Conservation (phyloP, 2,329 filamentous ascomycete genomes). For the Fusarium sp. region DNA sequence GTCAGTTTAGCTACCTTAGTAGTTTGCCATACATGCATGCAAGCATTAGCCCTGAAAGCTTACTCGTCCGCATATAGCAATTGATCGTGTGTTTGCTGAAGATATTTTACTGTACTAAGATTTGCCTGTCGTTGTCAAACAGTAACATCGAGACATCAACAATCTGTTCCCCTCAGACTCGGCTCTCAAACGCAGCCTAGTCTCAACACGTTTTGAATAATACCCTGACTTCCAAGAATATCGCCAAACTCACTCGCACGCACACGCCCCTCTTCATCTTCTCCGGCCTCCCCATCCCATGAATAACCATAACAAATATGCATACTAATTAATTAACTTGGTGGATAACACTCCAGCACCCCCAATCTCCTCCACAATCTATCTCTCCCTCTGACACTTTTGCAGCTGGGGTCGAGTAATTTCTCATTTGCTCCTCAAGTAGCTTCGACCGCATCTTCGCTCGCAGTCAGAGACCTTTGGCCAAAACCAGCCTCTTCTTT, state of each 20-base stretch:
- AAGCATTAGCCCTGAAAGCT: background rate
- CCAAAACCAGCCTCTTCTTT: background rate
- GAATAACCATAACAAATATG: slow-evolving; percentile 46
- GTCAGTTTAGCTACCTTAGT: background rate
- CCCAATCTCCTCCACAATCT: slow-evolving; percentile 21
- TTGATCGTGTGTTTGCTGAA: slow-evolving; percentile 11
- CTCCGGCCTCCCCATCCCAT: slow-evolving; percentile 3
- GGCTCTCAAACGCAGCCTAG: background rate
- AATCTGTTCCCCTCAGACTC: background rate
- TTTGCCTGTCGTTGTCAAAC: background rate
- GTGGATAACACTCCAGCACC: slow-evolving; percentile 20
- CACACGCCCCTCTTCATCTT: background rate
- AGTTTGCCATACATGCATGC: background rate
- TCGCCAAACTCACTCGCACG: background rate
- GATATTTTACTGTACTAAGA: background rate
- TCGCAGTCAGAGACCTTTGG: background rate
- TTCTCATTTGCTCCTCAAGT: slow-evolving; percentile 6
- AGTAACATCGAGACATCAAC: background rate
- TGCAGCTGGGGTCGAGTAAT: slow-evolving; percentile 9
- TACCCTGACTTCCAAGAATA: background rate
- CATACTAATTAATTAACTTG: slow-evolving; percentile 24
- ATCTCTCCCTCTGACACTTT: background rate
- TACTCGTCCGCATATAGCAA: slow-evolving; percentile 13
- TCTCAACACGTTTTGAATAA: background rate
- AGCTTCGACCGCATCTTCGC: background rate